phyloP scores from a whole-genome alignment of 1,139 yeast genomes.

The Pichia sp. region DNA sequence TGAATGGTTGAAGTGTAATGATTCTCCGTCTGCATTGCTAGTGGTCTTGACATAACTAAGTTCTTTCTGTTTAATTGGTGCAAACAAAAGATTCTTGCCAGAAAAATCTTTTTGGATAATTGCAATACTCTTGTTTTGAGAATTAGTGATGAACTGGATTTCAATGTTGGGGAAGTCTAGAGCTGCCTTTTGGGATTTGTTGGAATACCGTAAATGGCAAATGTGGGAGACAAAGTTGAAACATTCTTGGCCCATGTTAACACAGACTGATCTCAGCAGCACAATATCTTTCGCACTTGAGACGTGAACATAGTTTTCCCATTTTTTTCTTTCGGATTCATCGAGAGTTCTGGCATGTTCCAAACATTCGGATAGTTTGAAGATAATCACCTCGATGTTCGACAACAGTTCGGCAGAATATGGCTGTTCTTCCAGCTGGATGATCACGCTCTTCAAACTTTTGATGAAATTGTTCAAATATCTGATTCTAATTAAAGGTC shows the following conservation, averaged over 20 bases:
- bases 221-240: slow-evolving; percentile 11
- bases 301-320: slow-evolving; percentile 17
- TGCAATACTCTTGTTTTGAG: slow-evolving; percentile 17
- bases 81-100: slow-evolving; percentile 35
- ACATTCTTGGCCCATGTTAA: slow-evolving; percentile 13
- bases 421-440: slow-evolving; percentile 21
- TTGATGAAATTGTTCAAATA: slow-evolving; percentile 31
- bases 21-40: slow-evolving; percentile 15
- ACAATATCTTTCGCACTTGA: slow-evolving; percentile 25
- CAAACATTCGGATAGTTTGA: slow-evolving; percentile 20
- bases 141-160: slow-evolving; percentile 16
- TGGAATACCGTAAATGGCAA: slow-evolving; percentile 27
- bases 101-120: slow-evolving; percentile 23
- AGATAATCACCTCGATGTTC: slow-evolving; percentile 24
- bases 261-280: slow-evolving; percentile 21
- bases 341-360: slow-evolving; percentile 22
- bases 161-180: slow-evolving; percentile 22
- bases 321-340: slow-evolving; percentile 20
- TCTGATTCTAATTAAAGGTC: slow-evolving; percentile 39
- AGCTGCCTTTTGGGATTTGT: slow-evolving; percentile 20
- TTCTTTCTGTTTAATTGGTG: slow-evolving; percentile 33
- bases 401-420: slow-evolving; percentile 23
- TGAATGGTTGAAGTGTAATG: slow-evolving; percentile 22
- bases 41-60: slow-evolving; percentile 19
- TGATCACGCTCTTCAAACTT: slow-evolving; percentile 30